Base-by-base conservation (phyloP, 2,329 filamentous ascomycete genomes). In the Hymenoscyphus scutula region DNA sequence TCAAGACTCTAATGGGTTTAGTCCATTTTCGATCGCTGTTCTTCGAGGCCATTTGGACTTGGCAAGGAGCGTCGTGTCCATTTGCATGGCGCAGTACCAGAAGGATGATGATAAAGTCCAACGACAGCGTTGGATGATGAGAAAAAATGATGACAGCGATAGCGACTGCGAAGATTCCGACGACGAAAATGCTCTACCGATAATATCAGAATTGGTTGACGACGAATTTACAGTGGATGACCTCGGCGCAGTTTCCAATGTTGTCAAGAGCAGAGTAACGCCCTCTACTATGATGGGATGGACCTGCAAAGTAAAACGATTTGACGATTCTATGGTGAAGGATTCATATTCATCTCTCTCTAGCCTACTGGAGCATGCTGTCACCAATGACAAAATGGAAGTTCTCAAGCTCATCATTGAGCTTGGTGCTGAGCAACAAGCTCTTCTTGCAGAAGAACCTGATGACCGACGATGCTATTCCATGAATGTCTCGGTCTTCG, bases 161-260 rank as follows among this genome's bases (percentile, higher is more conserved):
- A 74, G 76, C 1, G 74, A 78, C 3, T 69, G 67, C 23, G 4
- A 56, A 7, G 66, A 70, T 25, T 54, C 19, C 10, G 64, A 63
- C 23, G 65, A 67, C 56, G 66, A 66, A 6, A 59, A 65, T 45
- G 65, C 77, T 53, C 79, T 79, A 19, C 76, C 77, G 6, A 79
- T 85, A 48, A 77, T 83, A 56, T 77, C 76, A 45, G 82, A 88
- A 63, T 78, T 87, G 48, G 77, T 91, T 30, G 83, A 89, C 67
- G 84, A 88, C 13, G 79, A 82, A 38, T 91, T 90, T 72, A 95
- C 91, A 0, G 83, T 94, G 59, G 89, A 95, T 17, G 86, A 91
- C 68, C 81, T 95, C 62, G 89, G 89, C 0, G 83, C 90, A 66
- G 79, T 89, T 3, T 84, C 84, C 0, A 87, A 83, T 71, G 81